Evolutionary conservation across 2,329 filamentous ascomycete species (phyloP).

Genomic region (Alternaria sp.): DNA sequence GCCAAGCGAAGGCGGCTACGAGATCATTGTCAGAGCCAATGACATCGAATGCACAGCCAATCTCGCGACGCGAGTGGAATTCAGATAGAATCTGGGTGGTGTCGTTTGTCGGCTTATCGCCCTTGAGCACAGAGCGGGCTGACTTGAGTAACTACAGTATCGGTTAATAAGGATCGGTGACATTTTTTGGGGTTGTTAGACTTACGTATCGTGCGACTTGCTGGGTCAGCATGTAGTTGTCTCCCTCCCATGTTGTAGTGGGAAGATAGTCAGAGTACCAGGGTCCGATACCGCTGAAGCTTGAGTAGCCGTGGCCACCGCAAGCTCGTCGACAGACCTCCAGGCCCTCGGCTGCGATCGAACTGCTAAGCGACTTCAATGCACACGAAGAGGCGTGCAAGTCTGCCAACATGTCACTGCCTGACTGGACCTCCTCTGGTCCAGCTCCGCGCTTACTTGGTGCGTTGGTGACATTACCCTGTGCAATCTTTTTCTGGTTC

Average conservation of each 20-base stretch:
- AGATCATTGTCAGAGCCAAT: conserved; percentile 74
- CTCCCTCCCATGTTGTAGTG: conserved; percentile 76
- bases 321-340: conserved; percentile 78
- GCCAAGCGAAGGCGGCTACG: conserved; percentile 78
- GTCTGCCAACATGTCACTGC: conserved; percentile 74
- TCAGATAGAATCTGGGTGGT: conserved; percentile 71
- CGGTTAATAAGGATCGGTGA: conserved; percentile 10
- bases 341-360: conserved; percentile 75
- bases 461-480: conserved; percentile 50
- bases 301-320: conserved; percentile 78
- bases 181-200: conserved; percentile 13
- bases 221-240: conserved; percentile 84
- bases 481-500: conserved; percentile 73
- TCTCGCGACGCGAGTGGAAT: conserved; percentile 71
- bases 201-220: conserved; percentile 76
- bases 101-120: conserved; percentile 71
- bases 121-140: conserved; percentile 72
- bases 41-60: conserved; percentile 77
- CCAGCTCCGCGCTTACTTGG: conserved; percentile 63
- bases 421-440: conserved; percentile 72
- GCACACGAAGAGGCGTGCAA: conserved; percentile 80
- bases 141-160: conserved; percentile 71
- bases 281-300: conserved; percentile 76
- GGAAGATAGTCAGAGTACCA: conserved; percentile 81
- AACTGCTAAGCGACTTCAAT: conserved; percentile 76